Evolutionary conservation across 768 basidiomycete species (phyloP).

Genomic region (Lactifluus pinguis): DNA sequence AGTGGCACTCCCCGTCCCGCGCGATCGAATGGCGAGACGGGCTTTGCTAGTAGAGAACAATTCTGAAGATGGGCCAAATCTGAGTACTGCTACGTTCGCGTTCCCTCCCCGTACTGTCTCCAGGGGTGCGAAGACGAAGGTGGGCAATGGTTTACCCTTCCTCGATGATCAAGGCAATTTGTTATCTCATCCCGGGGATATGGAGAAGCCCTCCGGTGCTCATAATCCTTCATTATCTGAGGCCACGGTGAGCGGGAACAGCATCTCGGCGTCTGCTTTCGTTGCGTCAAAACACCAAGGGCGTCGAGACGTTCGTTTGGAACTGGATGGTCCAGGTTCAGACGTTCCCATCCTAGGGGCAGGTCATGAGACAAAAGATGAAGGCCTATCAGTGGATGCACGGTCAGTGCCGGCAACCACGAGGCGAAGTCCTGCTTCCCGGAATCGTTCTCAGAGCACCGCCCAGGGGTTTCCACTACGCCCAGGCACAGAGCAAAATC

Average conservation of each 20-base stretch:
- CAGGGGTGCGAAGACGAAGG: conserved; percentile 19
- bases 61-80: conserved; percentile 34
- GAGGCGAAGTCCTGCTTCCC: conserved; percentile 3
- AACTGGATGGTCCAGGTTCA: background rate
- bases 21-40: conserved; percentile 26
- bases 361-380: conserved; percentile 1
- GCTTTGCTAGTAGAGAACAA: conserved; percentile 25
- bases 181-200: background rate
- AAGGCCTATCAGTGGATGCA: background rate
- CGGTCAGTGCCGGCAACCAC: background rate
- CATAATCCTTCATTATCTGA: background rate
- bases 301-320: conserved; percentile 6
- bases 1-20: conserved; percentile 31
- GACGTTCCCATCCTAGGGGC: background rate
- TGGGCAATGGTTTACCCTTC: background rate
- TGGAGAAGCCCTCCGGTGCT: background rate
- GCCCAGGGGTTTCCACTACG: background rate
- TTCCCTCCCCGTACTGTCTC: conserved; percentile 37
- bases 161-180: conserved; percentile 3
- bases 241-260: background rate
- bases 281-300: background rate
- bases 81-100: conserved; percentile 43
- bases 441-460: conserved; percentile 10
- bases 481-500: conserved; percentile 2
- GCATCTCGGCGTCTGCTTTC: background rate